Percentiles rank a stretch among this genome's conserved stretches.
These are phyloP conservation scores for Fomitiporia mediterranea DNA, from an alignment of 1,284 basidiomycete genomes.

Conservation along the genomic window DNA sequence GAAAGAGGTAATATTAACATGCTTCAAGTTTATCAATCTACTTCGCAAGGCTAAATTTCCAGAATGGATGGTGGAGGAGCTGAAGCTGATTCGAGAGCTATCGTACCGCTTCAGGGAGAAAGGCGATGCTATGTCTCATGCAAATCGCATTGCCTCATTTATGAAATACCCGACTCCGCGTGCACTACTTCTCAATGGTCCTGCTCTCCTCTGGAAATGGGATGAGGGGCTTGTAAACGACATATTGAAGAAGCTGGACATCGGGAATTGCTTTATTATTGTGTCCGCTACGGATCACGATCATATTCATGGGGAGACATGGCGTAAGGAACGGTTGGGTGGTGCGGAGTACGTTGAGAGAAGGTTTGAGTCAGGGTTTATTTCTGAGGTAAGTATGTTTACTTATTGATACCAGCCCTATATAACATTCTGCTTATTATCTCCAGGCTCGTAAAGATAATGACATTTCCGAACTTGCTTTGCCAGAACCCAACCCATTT, in stretches of 20 bases:
- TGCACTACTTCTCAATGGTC: slow-evolving; percentile 73
- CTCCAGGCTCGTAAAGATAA: slow-evolving; percentile 53
- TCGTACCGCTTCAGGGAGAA: slow-evolving; percentile 91
- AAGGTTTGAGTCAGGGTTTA: slow-evolving; percentile 45
- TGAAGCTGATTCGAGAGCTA: slow-evolving; percentile 67
- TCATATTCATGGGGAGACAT: slow-evolving; percentile 57
- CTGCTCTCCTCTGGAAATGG: slow-evolving; percentile 76
- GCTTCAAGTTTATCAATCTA: slow-evolving; percentile 39
- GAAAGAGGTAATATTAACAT: background rate
- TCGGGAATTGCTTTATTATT: too few relatives aligned
- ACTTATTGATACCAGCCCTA: background rate
- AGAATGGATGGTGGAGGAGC: slow-evolving; percentile 58
- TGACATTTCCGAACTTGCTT: slow-evolving; percentile 37
- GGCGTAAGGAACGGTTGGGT: slow-evolving; percentile 80
- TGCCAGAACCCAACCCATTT: too few relatives aligned
- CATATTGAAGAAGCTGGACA: too few relatives aligned
- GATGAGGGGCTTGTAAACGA: too few relatives aligned
- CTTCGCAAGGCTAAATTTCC: too few relatives aligned
- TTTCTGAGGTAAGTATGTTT: slow-evolving; percentile 40
- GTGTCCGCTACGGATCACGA: too few relatives aligned
- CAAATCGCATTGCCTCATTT: slow-evolving; percentile 68
- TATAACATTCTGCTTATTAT: background rate
- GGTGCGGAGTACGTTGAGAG: slow-evolving; percentile 62
- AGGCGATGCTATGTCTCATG: slow-evolving; percentile 74
- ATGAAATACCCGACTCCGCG: slow-evolving; percentile 81